A percentile compares a stretch with the other conserved stretches of the same genome.
phyloP scores from a whole-genome alignment of 2,329 filamentous ascomycete species.

The Colletotrichum shisoi region DNA sequence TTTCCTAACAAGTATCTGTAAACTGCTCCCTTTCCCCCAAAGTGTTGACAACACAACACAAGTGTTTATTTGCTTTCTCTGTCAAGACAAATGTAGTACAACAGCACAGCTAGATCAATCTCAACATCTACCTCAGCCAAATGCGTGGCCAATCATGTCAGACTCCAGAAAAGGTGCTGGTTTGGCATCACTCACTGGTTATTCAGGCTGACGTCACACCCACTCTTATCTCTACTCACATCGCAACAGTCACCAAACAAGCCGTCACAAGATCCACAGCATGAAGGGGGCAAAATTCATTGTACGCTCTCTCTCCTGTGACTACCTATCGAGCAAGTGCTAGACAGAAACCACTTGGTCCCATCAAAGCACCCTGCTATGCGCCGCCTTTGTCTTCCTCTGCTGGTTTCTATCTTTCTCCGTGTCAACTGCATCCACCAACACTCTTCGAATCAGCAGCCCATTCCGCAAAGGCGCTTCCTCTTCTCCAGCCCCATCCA shows the following conservation, averaged over 20 bases:
- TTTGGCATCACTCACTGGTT: neutral
- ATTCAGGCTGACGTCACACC: neutral
- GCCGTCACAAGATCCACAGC: neutral
- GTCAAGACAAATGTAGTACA: no score
- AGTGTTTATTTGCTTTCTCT: no score
- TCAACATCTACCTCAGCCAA: no score
- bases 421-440: slow-evolving; percentile 25
- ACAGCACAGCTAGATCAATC: no score
- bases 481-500: slow-evolving; percentile 15
- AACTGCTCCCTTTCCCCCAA: no score
- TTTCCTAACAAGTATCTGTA: no score
- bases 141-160: neutral
- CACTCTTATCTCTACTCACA: neutral
- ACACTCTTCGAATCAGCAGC: slow-evolving; percentile 34
- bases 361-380: slow-evolving; percentile 11
- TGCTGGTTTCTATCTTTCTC: slow-evolving; percentile 15
- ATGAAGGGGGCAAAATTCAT: slow-evolving; percentile 38
- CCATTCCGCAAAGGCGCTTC: slow-evolving; percentile 24
- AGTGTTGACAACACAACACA: no score
- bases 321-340: slow-evolving; percentile 27
- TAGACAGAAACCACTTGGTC: slow-evolving; percentile 35
- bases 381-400: slow-evolving; percentile 27
- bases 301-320: slow-evolving; percentile 28
- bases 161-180: no score
- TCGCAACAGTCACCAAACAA: neutral